These are phyloP conservation scores for Solanum ossicruentum DNA, from an alignment of 257 asterid species.

Conservation along the genomic window DNA sequence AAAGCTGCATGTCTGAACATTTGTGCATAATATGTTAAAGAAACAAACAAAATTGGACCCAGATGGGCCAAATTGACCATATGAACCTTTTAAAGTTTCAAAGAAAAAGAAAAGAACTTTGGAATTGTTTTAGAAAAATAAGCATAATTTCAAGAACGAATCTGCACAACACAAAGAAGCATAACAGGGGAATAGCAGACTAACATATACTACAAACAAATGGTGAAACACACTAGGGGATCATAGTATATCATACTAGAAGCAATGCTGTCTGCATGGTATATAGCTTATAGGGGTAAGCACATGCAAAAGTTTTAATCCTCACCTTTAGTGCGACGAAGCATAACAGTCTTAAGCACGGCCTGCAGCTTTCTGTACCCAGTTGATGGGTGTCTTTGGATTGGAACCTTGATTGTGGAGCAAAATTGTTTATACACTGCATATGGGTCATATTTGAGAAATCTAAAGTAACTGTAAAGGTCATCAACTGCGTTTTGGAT, in stretches of 20 bases:
- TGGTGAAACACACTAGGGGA: not conserved
- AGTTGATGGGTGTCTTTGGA: slow-evolving; percentile 57
- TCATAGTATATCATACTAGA: not conserved
- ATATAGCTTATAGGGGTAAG: not conserved
- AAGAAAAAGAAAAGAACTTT: not conserved
- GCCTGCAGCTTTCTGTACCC: slow-evolving; percentile 89
- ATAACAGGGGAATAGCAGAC: not conserved
- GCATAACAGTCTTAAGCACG: slow-evolving; percentile 85
- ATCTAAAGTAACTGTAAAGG: slow-evolving; percentile 94
- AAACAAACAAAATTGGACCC: not conserved
- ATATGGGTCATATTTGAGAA: slow-evolving; percentile 89
- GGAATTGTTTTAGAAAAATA: not conserved
- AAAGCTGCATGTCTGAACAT: not conserved
- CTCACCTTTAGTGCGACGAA: slow-evolving; percentile 91
- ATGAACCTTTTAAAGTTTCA: not conserved
- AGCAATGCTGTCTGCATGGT: not conserved
- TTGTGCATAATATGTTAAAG: not conserved
- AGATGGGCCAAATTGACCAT: not conserved
- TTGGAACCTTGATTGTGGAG: slow-evolving; percentile 69
- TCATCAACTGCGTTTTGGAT: slow-evolving; percentile 91
- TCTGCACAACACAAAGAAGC: not conserved
- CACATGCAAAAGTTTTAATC: not conserved
- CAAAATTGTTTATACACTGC: slow-evolving; percentile 60
- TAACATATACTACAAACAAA: not conserved
- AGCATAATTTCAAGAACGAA: not conserved